Base-by-base conservation (phyloP, 768 basidiomycete genomes). In the Termitomyces sp. region DNA sequence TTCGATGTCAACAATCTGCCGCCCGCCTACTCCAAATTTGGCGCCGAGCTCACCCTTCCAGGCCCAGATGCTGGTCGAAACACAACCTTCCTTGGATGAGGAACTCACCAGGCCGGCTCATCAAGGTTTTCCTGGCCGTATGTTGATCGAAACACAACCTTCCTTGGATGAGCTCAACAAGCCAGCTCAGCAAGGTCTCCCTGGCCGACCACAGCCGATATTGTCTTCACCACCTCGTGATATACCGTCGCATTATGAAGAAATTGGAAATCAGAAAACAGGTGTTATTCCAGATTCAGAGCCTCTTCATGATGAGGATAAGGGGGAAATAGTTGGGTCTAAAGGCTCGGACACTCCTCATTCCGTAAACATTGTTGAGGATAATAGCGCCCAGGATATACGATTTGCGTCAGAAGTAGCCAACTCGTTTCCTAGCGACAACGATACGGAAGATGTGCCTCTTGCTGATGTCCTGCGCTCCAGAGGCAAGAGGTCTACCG, bases 241-340 rank as follows among this genome's bases (percentile, higher is more conserved):
- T 3, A 28, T 57, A 11, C 49, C 58, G 26, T 51, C 41, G 42
- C 56, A 55, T 42, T 52, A 21, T n/a, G 44, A 50, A 19, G 28
- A 60, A 10, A 48, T 45, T 28, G 51, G 51, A 40, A 56, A 62
- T 40, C 75, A 74, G 59, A 50, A 59, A 5, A 71, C 77, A 60
- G 82, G 81, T 32, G 53, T 85, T 49, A 72, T 88, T 15, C 84
- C 85, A 2, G 87, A 87, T 63, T 87, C 85, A 2, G 85, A 87
- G 58, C 78, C 81, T 45, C 65, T 69, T 19, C 71, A 71, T 28
- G 74, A 70, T 21, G 70, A 65, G 15, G 28, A 12, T 22, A 14
- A 22, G 17, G 34, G 21, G 3, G n/a, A 37, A 6, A 54, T 3
- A 4, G 12, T 17, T 21, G 14, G 43, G 15, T 1, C n/a, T 43